A percentile compares a stretch with the other conserved stretches of the same genome.
Evolutionary conservation across 495 filamentous ascomycete genomes (phyloP).

Genomic region (Tetracladium marchalianum): DNA sequence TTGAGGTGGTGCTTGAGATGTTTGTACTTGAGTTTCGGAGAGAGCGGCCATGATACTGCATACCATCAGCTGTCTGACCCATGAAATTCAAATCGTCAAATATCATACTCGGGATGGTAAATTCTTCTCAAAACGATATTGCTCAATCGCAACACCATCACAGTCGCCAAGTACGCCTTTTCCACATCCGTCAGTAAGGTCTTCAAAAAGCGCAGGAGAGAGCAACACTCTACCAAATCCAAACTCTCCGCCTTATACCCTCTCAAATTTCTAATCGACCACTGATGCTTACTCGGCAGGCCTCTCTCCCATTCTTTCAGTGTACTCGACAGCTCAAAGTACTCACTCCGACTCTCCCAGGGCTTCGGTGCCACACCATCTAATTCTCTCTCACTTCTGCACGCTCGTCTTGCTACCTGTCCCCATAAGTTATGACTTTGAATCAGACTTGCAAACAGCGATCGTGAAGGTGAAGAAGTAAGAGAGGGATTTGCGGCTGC

Average conservation of each 20-base stretch:
- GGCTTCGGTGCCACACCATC: constrained; percentile 13
- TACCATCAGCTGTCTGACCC: too few relatives aligned
- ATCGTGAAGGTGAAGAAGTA: constrained; percentile 27
- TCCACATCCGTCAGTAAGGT: background rate
- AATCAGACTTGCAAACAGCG: constrained; percentile 39
- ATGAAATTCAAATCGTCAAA: background rate
- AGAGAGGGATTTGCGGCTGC: constrained; percentile 33
- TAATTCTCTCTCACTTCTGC: background rate
- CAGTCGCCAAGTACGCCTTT: constrained; percentile 33
- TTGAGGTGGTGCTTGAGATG: background rate
- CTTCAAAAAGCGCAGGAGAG: background rate
- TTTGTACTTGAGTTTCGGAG: background rate
- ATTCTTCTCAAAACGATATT: constrained; percentile 40
- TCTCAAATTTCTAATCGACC: constrained; percentile 30
- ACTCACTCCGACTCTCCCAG: constrained; percentile 33
- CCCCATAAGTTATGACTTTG: constrained; percentile 41
- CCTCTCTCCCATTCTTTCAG: constrained; percentile 32
- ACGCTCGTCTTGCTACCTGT: constrained; percentile 31
- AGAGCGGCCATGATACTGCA: background rate
- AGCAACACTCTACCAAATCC: constrained; percentile 24
- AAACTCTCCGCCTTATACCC: constrained; percentile 31
- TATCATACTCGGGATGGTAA: constrained; percentile 33
- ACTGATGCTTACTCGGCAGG: constrained; percentile 33
- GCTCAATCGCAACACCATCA: constrained; percentile 37
- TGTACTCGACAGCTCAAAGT: constrained; percentile 24